A percentile compares a stretch with the other conserved stretches of the same genome.
Conservation (phyloP, 495 filamentous ascomycete genomes). For the Staphylotrichum tortipilum region DNA sequence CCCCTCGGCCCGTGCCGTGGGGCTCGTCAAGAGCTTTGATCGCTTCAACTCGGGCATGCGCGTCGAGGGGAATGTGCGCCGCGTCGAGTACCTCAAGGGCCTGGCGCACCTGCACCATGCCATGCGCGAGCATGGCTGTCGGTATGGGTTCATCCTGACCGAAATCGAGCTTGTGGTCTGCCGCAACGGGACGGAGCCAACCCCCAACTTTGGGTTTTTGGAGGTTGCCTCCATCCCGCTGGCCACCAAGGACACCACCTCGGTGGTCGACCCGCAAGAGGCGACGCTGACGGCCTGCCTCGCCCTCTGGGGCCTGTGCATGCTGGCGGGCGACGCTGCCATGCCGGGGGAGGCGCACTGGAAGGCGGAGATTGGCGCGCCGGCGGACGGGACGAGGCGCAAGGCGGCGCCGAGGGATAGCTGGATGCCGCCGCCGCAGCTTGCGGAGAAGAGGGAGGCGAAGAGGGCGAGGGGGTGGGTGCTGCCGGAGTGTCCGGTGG, state of each 20-base stretch:
- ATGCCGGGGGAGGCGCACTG: conserved; percentile 58
- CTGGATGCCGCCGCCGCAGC: conserved; percentile 81
- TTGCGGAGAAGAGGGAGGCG: conserved; percentile 74
- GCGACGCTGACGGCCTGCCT: conserved; percentile 49
- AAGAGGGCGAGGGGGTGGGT: conserved; percentile 80
- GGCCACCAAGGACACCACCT: conserved; percentile 16
- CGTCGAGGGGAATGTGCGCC: conserved; percentile 65
- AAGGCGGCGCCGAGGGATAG: conserved; percentile 62
- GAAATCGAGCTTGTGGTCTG: conserved; percentile 91
- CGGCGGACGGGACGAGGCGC: conserved; percentile 65
- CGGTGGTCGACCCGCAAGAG: conserved; percentile 22
- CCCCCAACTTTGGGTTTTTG: conserved; percentile 76
- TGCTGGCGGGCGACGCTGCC: conserved; percentile 71
- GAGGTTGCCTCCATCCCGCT: conserved; percentile 62
- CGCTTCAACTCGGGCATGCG: conserved; percentile 93
- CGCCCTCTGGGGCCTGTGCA: conserved; percentile 52
- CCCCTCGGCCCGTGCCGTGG: conserved; percentile 71
- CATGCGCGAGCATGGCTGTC: conserved; percentile 87
- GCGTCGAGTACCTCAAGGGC: conserved; percentile 77
- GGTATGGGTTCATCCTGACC: conserved; percentile 90
- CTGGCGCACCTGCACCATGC: conserved; percentile 74
- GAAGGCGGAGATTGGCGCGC: conserved; percentile 71
- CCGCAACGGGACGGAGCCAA: conserved; percentile 61
- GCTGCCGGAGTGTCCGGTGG: conserved; percentile 60
- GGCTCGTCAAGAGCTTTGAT: conserved; percentile 80